Conservation (phyloP, 805 yeast species). For the Metschnikowia kunwiensis region DNA sequence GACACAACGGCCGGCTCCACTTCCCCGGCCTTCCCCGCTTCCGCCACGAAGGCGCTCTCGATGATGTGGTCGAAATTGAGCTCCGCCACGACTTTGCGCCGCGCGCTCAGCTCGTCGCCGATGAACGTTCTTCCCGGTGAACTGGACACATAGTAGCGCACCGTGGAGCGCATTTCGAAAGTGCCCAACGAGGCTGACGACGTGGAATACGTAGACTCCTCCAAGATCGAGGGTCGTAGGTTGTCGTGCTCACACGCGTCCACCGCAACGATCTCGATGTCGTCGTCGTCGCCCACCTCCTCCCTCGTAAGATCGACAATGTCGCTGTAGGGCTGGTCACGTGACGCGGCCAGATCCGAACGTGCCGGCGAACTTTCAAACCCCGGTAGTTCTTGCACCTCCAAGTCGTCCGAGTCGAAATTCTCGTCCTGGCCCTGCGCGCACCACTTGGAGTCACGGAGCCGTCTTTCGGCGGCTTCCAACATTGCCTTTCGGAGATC, state of each 20-base stretch:
- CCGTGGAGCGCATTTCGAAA: constrained; percentile 7
- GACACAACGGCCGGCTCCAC: too few relatives aligned
- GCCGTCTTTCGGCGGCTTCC: constrained; percentile 63
- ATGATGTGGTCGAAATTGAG: constrained; percentile 30
- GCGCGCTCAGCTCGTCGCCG: constrained; percentile 20
- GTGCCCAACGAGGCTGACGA: constrained; percentile 1
- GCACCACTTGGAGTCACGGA: constrained; percentile 52
- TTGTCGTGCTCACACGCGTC: constrained; percentile 12
- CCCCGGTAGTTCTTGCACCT: constrained; percentile 39
- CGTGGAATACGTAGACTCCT: constrained; percentile 3
- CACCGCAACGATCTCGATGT: constrained; percentile 14
- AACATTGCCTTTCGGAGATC: constrained; percentile 45
- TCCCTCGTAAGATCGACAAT: constrained; percentile 18
- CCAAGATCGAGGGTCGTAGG: constrained; percentile 8
- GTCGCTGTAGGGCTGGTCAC: constrained; percentile 7
- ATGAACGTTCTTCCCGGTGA: constrained; percentile 27
- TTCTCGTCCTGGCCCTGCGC: constrained; percentile 16
- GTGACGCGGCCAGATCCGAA: too few relatives aligned
- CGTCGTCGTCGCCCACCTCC: constrained; percentile 15
- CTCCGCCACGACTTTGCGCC: constrained; percentile 30
- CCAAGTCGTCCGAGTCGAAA: constrained; percentile 35
- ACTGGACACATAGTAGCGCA: constrained; percentile 23
- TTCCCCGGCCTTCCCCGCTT: too few relatives aligned
- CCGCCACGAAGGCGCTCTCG: constrained; percentile 15
- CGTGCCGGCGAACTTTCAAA: not conserved